phyloP scores from a whole-genome alignment of 2,329 filamentous ascomycete genomes.

The Botryosphaeria dothidea region DNA sequence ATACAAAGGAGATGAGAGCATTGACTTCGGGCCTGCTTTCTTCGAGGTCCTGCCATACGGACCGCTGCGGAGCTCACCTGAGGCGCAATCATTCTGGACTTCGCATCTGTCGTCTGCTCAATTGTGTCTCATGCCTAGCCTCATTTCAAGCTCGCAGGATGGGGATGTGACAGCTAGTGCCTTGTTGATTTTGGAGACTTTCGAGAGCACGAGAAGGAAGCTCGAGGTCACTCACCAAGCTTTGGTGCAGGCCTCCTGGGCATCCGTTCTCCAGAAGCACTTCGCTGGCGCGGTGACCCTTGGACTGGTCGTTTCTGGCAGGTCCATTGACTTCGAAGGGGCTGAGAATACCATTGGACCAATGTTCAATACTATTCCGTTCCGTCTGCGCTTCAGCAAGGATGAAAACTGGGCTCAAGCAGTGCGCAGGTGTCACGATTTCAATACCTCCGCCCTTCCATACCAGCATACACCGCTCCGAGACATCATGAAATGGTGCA shows the following conservation, averaged over 20 bases:
- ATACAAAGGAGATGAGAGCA: slow-evolving; percentile 45
- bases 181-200: slow-evolving; percentile 50
- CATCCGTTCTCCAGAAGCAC: slow-evolving; percentile 59
- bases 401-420: slow-evolving; percentile 61
- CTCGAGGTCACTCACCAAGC: slow-evolving; percentile 78
- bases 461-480: slow-evolving; percentile 80
- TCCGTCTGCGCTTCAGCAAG: slow-evolving; percentile 51
- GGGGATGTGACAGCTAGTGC: slow-evolving; percentile 27
- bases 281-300: slow-evolving; percentile 55
- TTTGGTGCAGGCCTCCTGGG: slow-evolving; percentile 74
- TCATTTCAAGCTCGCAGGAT: slow-evolving; percentile 24
- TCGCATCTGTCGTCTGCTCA: slow-evolving; percentile 49
- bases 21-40: slow-evolving; percentile 56
- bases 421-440: slow-evolving; percentile 66
- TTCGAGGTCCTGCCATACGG: slow-evolving; percentile 68
- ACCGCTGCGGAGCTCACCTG: slow-evolving; percentile 57
- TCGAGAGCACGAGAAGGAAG: slow-evolving; percentile 51
- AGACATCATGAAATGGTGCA: slow-evolving; percentile 78
- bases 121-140: slow-evolving; percentile 31
- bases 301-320: slow-evolving; percentile 78
- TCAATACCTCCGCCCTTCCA: slow-evolving; percentile 66
- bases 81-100: slow-evolving; percentile 68
- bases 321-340: slow-evolving; percentile 67
- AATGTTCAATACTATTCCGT: slow-evolving; percentile 87
- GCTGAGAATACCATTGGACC: slow-evolving; percentile 74